Conservation (phyloP, 2,329 filamentous ascomycete genomes). For the Zelopaecilomyces penicillatus region DNA sequence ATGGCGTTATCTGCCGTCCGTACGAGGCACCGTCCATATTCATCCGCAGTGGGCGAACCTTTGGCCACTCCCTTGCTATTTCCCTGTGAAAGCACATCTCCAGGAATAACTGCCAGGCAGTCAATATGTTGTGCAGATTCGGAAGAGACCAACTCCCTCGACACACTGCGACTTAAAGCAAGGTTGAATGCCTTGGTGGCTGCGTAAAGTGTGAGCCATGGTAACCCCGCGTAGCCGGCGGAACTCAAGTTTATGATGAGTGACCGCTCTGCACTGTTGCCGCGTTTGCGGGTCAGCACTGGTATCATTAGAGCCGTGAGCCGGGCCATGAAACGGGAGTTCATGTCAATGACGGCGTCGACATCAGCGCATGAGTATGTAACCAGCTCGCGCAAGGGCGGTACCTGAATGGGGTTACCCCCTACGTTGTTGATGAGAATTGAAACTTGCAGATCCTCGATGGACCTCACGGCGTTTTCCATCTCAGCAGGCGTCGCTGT, state of each 20-base stretch:
- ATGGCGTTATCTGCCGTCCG: slow-evolving; percentile 16
- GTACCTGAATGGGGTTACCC: slow-evolving; percentile 17
- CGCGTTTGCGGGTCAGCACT: slow-evolving; percentile 9
- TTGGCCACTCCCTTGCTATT: slow-evolving; percentile 12
- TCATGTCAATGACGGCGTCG: slow-evolving; percentile 22
- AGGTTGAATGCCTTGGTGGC: slow-evolving; percentile 24
- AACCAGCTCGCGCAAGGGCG: slow-evolving; percentile 18
- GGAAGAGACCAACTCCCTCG: slow-evolving; percentile 18
- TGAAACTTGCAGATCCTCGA: slow-evolving; percentile 17
- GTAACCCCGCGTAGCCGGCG: slow-evolving; percentile 15
- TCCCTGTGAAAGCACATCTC: slow-evolving; percentile 19
- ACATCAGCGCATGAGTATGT: slow-evolving; percentile 21
- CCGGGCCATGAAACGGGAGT: slow-evolving; percentile 27
- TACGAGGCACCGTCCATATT: slow-evolving; percentile 11
- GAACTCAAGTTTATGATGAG: slow-evolving; percentile 24
- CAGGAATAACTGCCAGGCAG: slow-evolving; percentile 19
- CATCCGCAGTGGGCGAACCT: slow-evolving; percentile 10
- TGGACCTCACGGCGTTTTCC: slow-evolving; percentile 11
- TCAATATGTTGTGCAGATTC: slow-evolving; percentile 18
- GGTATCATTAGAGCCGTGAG: slow-evolving; percentile 23
- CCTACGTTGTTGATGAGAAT: slow-evolving; percentile 28
- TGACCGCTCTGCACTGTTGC: slow-evolving; percentile 9
- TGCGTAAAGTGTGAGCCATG: slow-evolving; percentile 22
- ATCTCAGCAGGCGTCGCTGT: slow-evolving; percentile 19
- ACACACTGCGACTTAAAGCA: slow-evolving; percentile 18